Percentiles rank a stretch among this genome's conserved stretches.
Conservation (phyloP, 805 yeast genomes). For the Kazachstania kunashirensis region DNA sequence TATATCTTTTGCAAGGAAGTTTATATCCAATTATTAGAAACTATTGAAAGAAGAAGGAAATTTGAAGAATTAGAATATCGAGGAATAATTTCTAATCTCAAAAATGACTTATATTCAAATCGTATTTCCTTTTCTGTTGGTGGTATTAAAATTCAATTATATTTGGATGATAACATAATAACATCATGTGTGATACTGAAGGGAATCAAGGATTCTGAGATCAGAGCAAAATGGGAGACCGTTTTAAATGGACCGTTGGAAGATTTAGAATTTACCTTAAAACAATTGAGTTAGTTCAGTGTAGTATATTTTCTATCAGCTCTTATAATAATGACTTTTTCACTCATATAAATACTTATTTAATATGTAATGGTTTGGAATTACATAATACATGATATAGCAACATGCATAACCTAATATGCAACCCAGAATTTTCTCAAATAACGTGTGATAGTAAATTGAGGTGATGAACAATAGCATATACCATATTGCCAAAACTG, state of each 20-base stretch:
- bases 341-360: slow-evolving; percentile 4
- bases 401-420: slow-evolving; percentile 51
- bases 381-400: slow-evolving; percentile 33
- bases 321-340: not conserved
- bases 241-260: slow-evolving; percentile 18
- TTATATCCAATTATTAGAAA: slow-evolving; percentile 13
- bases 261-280: slow-evolving; percentile 13
- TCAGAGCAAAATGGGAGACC: slow-evolving; percentile 9
- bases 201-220: slow-evolving; percentile 4
- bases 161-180: slow-evolving; percentile 12
- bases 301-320: not conserved
- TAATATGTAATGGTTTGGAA: slow-evolving; percentile 13
- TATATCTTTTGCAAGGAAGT: slow-evolving; percentile 23
- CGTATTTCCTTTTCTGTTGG: slow-evolving; percentile 9
- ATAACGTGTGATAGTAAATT: slow-evolving; percentile 68
- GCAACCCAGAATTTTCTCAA: slow-evolving; percentile 67
- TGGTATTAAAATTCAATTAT: slow-evolving; percentile 10
- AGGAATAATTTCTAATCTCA: slow-evolving; percentile 11
- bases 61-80: slow-evolving; percentile 11
- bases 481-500: slow-evolving; percentile 43
- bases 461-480: slow-evolving; percentile 56
- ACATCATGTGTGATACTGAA: slow-evolving; percentile 11
- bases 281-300: slow-evolving; percentile 5
- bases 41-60: slow-evolving; percentile 6
- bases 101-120: slow-evolving; percentile 16